A percentile compares a stretch with the other conserved stretches of the same genome.
Evolutionary conservation across 805 yeast genomes (phyloP).

Genomic region (Jamesozyma piceae): DNA sequence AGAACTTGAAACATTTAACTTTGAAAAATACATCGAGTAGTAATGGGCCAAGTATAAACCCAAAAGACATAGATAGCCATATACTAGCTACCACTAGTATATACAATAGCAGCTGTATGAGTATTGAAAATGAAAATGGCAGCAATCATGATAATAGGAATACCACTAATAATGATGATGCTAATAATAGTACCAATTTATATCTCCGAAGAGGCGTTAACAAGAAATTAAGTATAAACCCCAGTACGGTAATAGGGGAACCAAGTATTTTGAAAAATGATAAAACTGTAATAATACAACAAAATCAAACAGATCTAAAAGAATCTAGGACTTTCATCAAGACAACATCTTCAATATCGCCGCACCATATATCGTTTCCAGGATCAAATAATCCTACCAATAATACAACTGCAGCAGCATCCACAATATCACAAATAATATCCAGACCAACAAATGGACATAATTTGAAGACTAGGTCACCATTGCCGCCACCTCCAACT

Average conservation of each 20-base stretch:
- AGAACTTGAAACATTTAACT: constrained; percentile 50
- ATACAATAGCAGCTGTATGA: too few species aligned
- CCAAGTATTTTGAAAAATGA: neutral
- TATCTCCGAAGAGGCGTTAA: constrained; percentile 20
- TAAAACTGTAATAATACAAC: constrained; percentile 3
- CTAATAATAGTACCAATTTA: constrained; percentile 8
- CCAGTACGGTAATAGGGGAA: neutral
- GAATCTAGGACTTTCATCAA: neutral
- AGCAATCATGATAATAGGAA: too few species aligned
- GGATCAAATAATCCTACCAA: neutral
- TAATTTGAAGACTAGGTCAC: neutral
- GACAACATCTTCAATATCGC: neutral
- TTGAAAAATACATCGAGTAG: too few species aligned
- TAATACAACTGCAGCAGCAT: neutral
- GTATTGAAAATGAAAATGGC: too few species aligned
- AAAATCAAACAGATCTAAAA: neutral
- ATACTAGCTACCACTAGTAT: too few species aligned
- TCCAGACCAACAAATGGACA: neutral
- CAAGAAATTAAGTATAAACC: constrained; percentile 10
- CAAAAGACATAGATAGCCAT: too few species aligned
- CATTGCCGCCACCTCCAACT: neutral
- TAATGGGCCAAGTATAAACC: too few species aligned
- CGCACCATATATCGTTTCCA: neutral
- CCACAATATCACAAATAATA: neutral
- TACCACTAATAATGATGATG: too few species aligned